These are phyloP conservation scores for Gonapodya prolifera DNA, from an alignment of 192 early-diverging fungal species.

Conservation along the genomic window DNA sequence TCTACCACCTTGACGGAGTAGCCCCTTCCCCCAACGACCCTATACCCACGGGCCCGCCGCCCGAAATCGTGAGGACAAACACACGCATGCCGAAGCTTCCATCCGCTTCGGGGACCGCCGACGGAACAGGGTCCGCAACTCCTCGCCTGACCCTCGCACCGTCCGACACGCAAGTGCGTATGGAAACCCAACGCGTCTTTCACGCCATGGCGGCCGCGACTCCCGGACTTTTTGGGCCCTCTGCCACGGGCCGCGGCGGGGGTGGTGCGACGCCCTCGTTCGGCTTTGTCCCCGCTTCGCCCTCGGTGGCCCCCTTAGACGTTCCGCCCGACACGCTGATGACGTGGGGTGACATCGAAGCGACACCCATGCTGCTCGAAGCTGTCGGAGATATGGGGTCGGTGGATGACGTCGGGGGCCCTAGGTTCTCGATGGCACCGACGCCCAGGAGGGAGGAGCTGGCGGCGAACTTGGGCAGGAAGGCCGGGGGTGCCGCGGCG, in stretches of 20 bases:
- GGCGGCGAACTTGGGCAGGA: conserved; percentile 41
- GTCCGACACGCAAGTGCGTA: neutral
- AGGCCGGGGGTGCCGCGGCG: conserved; percentile 7
- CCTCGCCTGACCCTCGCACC: neutral
- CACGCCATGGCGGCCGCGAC: neutral
- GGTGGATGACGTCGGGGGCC: conserved; percentile 13
- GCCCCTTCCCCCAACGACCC: neutral
- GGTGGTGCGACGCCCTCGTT: conserved; percentile 35
- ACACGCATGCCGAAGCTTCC: neutral
- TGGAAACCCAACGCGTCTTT: neutral
- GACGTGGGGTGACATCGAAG: conserved; percentile 80
- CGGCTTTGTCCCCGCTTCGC: conserved; percentile 55
- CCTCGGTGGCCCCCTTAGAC: conserved; percentile 44
- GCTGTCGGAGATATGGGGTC: conserved; percentile 11
- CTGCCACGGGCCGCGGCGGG: neutral
- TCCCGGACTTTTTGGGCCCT: neutral
- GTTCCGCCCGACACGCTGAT: conserved; percentile 57
- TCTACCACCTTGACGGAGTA: neutral
- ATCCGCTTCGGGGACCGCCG: neutral
- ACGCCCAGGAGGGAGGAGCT: conserved; percentile 51
- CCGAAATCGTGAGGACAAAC: neutral
- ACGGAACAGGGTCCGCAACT: neutral
- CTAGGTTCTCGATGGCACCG: conserved; percentile 41
- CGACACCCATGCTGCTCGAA: conserved; percentile 59
- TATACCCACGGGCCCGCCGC: neutral